Percentiles rank a stretch among this genome's conserved stretches.
These are phyloP conservation scores for Omphalotus olearius DNA, from an alignment of 1,284 basidiomycete species.

Conservation along the genomic window DNA sequence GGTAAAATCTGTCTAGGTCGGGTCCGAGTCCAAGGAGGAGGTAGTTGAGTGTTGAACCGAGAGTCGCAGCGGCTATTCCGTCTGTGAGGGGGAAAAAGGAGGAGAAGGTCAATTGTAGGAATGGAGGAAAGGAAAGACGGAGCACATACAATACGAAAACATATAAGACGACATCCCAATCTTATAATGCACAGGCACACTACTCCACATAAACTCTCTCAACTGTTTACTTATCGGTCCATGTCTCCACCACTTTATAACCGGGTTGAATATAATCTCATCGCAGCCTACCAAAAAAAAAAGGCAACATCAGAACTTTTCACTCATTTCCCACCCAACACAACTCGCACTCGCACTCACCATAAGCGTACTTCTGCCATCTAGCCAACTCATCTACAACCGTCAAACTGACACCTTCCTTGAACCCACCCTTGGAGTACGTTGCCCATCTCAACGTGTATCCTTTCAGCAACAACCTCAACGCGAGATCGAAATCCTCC, in stretches of 20 bases:
- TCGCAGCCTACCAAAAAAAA: conserved; percentile 43
- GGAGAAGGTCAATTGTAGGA: not conserved
- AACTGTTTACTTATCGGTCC: conserved; percentile 80
- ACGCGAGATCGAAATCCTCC: conserved; percentile 78
- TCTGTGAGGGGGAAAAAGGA: conserved; percentile 68
- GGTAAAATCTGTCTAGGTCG: conserved; percentile 66
- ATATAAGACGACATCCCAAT: conserved; percentile 50
- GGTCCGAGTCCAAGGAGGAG: conserved; percentile 64
- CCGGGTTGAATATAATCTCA: conserved; percentile 76
- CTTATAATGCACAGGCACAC: conserved; percentile 80
- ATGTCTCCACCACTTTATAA: conserved; percentile 65
- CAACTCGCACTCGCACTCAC: conserved; percentile 32
- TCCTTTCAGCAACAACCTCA: conserved; percentile 48
- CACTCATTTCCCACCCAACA: no score
- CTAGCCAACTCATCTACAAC: conserved; percentile 76
- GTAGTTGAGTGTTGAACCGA: conserved; percentile 69
- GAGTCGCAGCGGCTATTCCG: conserved; percentile 48
- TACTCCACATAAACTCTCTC: conserved; percentile 70
- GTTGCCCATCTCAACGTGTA: conserved; percentile 83
- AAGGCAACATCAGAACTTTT: not conserved
- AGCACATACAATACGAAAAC: conserved; percentile 10
- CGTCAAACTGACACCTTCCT: conserved; percentile 81
- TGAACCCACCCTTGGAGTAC: conserved; percentile 75
- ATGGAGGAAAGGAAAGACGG: not conserved
- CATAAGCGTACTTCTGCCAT: conserved; percentile 87